Base-by-base conservation (phyloP, 306 rosid genomes). In the Hippophae gyantsensis region DNA sequence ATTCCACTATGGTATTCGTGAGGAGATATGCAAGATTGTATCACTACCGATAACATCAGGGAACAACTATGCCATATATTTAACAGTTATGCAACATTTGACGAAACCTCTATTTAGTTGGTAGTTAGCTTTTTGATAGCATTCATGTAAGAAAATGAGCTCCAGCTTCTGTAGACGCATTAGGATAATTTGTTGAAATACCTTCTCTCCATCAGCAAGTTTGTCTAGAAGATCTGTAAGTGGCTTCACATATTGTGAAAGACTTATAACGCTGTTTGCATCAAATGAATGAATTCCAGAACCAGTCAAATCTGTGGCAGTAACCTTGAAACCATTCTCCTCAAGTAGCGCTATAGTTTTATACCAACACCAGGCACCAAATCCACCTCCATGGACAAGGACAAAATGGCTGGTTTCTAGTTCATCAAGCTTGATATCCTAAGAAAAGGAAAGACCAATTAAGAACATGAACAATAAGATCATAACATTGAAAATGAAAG, bases 361-460 rank as follows among this genome's bases (percentile, higher is more conserved):
- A 76, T 92, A 92, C 99, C 99, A 92, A 77, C 99, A 92, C 99
- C 99, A 92, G 12, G 99, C 99, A 67, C 99, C 99, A 46, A 92
- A 92, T 38, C 99, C 99, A 48, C 99, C 99, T 62, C 99, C 99
- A 60, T 92, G 99, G 52, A 92, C 88, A 66, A 92, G 99, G 69
- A 92, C 93, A 82, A 88, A 84, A 79, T 70, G 86, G 65, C 69
- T 80, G 69, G 93, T 88, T 71, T 92, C 99, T 40, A 92, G 78
- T 67, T 88, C 99, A 43, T 86, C 97, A 10, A 84, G 84, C 43
- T 84, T 86, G 65, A 81, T 51, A 58, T 71, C 90, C 98, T 92
- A 78, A 26, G 70, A 66, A 70, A 65, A 68, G 13, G 42, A 73
- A 69, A 60, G 42, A 41, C 9, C 1, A n/a, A 62, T 12, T 6